phyloP scores from a whole-genome alignment of 2,329 filamentous ascomycete genomes.

The Coniochaeta prunicola region DNA sequence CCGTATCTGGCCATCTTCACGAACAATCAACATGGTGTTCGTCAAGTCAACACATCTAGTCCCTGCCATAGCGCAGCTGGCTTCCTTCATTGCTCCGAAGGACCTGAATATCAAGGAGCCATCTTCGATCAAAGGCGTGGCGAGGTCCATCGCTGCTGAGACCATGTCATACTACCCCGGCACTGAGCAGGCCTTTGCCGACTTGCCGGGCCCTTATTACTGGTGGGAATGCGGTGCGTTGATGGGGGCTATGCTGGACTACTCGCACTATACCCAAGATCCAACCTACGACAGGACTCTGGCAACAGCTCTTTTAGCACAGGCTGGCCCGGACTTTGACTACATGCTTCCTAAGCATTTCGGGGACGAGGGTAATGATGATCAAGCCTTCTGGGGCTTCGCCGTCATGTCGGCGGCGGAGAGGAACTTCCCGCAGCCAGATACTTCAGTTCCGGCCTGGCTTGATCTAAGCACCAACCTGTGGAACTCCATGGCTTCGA shows the following conservation, averaged over 20 bases:
- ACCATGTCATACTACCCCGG: slow-evolving; percentile 60
- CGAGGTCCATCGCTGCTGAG: slow-evolving; percentile 52
- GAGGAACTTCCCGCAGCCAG: slow-evolving; percentile 56
- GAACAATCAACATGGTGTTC: slow-evolving; percentile 14
- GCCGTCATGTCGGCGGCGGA: slow-evolving; percentile 62
- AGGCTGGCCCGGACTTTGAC: slow-evolving; percentile 49
- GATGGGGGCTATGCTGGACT: slow-evolving; percentile 63
- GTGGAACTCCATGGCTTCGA: slow-evolving; percentile 61
- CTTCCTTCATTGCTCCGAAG: slow-evolving; percentile 13
- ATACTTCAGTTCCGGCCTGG: slow-evolving; percentile 52
- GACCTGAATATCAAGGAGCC: slow-evolving; percentile 29
- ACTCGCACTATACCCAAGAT: slow-evolving; percentile 61
- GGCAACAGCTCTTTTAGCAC: slow-evolving; percentile 50
- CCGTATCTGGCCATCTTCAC: not conserved
- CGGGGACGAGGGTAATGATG: slow-evolving; percentile 64
- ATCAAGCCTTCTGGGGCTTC: slow-evolving; percentile 69
- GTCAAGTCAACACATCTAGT: slow-evolving; percentile 17
- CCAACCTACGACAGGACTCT: slow-evolving; percentile 52
- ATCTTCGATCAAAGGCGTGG: slow-evolving; percentile 57
- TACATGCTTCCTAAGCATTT: slow-evolving; percentile 51
- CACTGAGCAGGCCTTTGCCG: slow-evolving; percentile 46
- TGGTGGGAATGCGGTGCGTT: slow-evolving; percentile 61
- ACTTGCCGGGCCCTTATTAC: slow-evolving; percentile 61
- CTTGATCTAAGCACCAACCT: slow-evolving; percentile 61
- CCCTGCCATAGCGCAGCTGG: slow-evolving; percentile 10